Base-by-base conservation (phyloP, 139 green algal species). In the Auxenochlorella protothecoides region DNA sequence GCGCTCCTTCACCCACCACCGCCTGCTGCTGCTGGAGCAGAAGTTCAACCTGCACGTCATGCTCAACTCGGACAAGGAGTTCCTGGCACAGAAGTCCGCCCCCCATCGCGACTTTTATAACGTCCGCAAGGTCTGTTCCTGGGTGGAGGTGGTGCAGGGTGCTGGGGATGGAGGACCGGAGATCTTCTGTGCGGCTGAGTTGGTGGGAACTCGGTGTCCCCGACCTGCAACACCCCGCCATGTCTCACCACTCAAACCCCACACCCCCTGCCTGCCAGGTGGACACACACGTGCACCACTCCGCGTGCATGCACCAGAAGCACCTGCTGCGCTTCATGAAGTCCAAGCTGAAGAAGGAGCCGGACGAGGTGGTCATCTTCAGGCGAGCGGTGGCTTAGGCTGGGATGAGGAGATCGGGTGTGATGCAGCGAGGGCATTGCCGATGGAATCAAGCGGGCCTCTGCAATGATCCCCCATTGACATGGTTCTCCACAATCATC, bases 321-420 rank as follows among this genome's bases (percentile, higher is more conserved):
- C 95, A 99, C 83, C 79, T 99, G 80, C 89, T 99, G 87, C 90
- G 95, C 63, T 99, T 99, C 87, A 99, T 99, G 83, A 99, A 99
- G 85, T 85, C 71, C 81, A 99, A 98, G 86, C 83, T 97, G 78
- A 85, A 88, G 71, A 97, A 97, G 87, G 95, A 99, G 89, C 90
- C 90, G 4, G 90, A 98, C 67, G 92, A 99, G 86, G 83, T 97
- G 59, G 83, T 92, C 13, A 92, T 95, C 67, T 93, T 92, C 76
- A 79, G 76, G 72, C 79, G 27, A 44, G 27, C 27, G 27, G 27
- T 44, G 27, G 27, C 27, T 44, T 0, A 61, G 7, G 55, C 56
- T 27, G 5, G 51, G 15, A 66, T 59, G 16, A 59, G 57, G 57
- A 27, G 68, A 4, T 3, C 54, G 3, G 67, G 67, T 7, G 3